A percentile compares a stretch with the other conserved stretches of the same genome.
These are phyloP conservation scores for Calonectria honghensis DNA, from an alignment of 2,329 filamentous ascomycete genomes.

Conservation along the genomic window DNA sequence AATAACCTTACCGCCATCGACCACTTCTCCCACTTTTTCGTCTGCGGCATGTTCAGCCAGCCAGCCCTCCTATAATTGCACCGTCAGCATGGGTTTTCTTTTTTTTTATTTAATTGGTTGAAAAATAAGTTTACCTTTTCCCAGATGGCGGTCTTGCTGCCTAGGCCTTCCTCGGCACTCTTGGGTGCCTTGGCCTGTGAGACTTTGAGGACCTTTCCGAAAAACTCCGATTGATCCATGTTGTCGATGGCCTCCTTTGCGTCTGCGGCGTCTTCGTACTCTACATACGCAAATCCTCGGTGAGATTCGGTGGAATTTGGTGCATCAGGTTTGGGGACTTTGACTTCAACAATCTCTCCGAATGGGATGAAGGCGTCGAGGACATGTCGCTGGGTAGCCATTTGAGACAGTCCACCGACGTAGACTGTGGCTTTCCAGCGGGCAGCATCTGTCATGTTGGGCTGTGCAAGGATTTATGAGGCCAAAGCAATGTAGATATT, in stretches of 20 bases:
- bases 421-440: conserved; percentile 95
- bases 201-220: conserved; percentile 93
- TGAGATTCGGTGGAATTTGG: conserved; percentile 87
- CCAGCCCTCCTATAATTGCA: conserved; percentile 85
- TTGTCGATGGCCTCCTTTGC: conserved; percentile 98
- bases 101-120: not conserved
- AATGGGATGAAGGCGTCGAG: conserved; percentile 97
- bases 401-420: conserved; percentile 89
- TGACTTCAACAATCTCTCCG: conserved; percentile 94
- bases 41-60: conserved; percentile 91
- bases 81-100: conserved; percentile 32
- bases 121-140: conserved; percentile 82
- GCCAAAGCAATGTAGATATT: conserved; percentile 19
- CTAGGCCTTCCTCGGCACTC: conserved; percentile 88
- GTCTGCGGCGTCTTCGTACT: conserved; percentile 90
- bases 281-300: conserved; percentile 96
- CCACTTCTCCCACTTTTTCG: conserved; percentile 75
- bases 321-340: conserved; percentile 90
- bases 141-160: conserved; percentile 96
- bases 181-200: conserved; percentile 94
- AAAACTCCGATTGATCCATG: conserved; percentile 98
- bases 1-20: conserved; percentile 47
- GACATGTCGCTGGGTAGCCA: conserved; percentile 84
- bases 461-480: conserved; percentile 17
- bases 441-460: conserved; percentile 84